Percentiles rank a stretch among this genome's conserved stretches.
Conservation (phyloP, 129 eudicot species). For the Calendula officinalis region DNA sequence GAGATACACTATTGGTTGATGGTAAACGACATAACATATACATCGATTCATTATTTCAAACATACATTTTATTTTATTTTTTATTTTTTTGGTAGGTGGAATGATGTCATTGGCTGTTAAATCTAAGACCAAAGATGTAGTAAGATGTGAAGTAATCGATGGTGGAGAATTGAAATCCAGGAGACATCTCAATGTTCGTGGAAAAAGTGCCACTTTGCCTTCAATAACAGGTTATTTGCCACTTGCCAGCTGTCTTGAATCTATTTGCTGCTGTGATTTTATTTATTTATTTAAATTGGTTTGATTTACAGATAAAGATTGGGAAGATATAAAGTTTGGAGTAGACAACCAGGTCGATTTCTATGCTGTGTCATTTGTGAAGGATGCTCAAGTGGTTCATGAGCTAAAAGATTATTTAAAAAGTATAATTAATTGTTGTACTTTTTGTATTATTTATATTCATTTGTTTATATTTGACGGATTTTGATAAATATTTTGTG, state of each 20-base stretch:
- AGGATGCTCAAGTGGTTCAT: constrained; percentile 88
- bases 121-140: constrained; percentile 75
- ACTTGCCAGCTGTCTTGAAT: neutral
- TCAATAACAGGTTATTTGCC: constrained; percentile 74
- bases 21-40: constrained; percentile 43
- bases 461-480: neutral
- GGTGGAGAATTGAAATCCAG: constrained; percentile 97
- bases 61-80: neutral
- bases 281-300: constrained; percentile 1
- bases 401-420: constrained; percentile 81
- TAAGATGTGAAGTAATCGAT: constrained; percentile 81
- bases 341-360: constrained; percentile 90
- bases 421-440: constrained; percentile 32
- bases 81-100: constrained; percentile 53
- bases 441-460: neutral
- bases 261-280: neutral
- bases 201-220: constrained; percentile 96
- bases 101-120: constrained; percentile 93
- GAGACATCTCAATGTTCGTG: constrained; percentile 89
- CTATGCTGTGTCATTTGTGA: constrained; percentile 97
- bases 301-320: constrained; percentile 71
- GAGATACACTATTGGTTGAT: constrained; percentile 87
- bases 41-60: neutral
- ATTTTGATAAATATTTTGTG: constrained; percentile 17
- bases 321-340: constrained; percentile 98